phyloP scores from a whole-genome alignment of 2,329 filamentous ascomycete genomes.

The Colletotrichum falcatum region DNA sequence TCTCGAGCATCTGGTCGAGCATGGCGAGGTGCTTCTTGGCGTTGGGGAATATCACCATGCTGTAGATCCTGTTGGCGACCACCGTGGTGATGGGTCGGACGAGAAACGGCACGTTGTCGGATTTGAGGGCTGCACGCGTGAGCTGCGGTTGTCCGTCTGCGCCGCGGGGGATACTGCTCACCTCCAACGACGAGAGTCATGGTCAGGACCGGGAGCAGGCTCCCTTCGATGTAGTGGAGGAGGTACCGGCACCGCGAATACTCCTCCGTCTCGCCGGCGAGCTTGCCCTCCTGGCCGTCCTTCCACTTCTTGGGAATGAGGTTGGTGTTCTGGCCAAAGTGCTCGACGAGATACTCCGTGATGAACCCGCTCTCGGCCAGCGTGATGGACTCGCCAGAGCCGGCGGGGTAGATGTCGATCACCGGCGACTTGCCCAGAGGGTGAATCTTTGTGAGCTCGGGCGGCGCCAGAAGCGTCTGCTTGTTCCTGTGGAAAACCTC shows the following conservation, averaged over 20 bases:
- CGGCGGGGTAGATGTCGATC: conserved; percentile 69
- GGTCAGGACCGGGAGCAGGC: conserved; percentile 79
- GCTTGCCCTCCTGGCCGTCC: conserved; percentile 67
- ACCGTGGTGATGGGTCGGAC: conserved; percentile 63
- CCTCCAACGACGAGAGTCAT: conserved; percentile 70
- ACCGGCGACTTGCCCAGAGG: conserved; percentile 90
- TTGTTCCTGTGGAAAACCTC: conserved; percentile 79
- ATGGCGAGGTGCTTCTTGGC: conserved; percentile 60
- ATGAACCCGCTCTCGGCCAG: conserved; percentile 88
- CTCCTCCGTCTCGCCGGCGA: conserved; percentile 71
- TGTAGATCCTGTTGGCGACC: conserved; percentile 58
- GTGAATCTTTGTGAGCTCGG: conserved; percentile 81
- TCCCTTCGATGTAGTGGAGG: conserved; percentile 89
- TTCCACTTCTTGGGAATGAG: conserved; percentile 67
- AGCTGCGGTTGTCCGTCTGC: background rate
- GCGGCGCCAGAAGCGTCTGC: conserved; percentile 75
- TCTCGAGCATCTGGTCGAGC: conserved; percentile 62
- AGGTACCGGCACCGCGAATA: conserved; percentile 74
- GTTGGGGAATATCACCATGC: conserved; percentile 60
- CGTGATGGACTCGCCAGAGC: conserved; percentile 62
- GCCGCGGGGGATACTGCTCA: conserved; percentile 47
- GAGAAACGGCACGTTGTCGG: conserved; percentile 62
- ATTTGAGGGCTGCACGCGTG: conserved; percentile 55
- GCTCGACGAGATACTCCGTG: conserved; percentile 82
- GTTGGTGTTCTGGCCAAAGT: conserved; percentile 59